phyloP scores from a whole-genome alignment of 1,139 yeast species.

The Candida freyschussii region DNA sequence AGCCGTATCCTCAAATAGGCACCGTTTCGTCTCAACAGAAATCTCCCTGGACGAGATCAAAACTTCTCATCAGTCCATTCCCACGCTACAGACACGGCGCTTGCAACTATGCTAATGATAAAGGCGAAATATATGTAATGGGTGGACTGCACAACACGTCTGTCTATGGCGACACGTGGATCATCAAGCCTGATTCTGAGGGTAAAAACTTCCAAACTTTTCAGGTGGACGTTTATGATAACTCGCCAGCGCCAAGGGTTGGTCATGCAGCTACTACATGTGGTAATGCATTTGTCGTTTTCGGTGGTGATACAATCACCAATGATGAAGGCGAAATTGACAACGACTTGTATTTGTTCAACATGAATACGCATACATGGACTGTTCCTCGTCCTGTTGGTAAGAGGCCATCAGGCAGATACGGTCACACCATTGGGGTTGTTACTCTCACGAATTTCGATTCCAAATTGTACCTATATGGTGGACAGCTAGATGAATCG shows the following conservation, averaged over 20 bases:
- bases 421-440: slow-evolving; percentile 77
- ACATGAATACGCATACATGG: slow-evolving; percentile 86
- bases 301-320: slow-evolving; percentile 95
- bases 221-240: slow-evolving; percentile 58
- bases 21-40: too few relatives aligned
- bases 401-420: slow-evolving; percentile 83
- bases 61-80: slow-evolving; percentile 75
- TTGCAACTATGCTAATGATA: slow-evolving; percentile 66
- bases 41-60: slow-evolving; percentile 75
- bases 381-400: slow-evolving; percentile 83
- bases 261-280: slow-evolving; percentile 92
- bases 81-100: slow-evolving; percentile 96
- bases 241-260: slow-evolving; percentile 91
- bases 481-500: slow-evolving; percentile 90
- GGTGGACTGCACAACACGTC: slow-evolving; percentile 93
- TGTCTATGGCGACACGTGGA: slow-evolving; percentile 95
- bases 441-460: slow-evolving; percentile 60
- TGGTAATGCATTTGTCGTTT: slow-evolving; percentile 92
- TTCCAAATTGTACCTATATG: slow-evolving; percentile 78
- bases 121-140: slow-evolving; percentile 82
- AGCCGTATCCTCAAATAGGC: slow-evolving; percentile 9
- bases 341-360: slow-evolving; percentile 81
- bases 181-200: slow-evolving; percentile 45
- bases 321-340: slow-evolving; percentile 74
- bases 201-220: slow-evolving; percentile 30